A percentile compares a stretch with the other conserved stretches of the same genome.
Evolutionary conservation across 208 protist species (phyloP).

Genomic region (Leishmania martiniquensis): DNA sequence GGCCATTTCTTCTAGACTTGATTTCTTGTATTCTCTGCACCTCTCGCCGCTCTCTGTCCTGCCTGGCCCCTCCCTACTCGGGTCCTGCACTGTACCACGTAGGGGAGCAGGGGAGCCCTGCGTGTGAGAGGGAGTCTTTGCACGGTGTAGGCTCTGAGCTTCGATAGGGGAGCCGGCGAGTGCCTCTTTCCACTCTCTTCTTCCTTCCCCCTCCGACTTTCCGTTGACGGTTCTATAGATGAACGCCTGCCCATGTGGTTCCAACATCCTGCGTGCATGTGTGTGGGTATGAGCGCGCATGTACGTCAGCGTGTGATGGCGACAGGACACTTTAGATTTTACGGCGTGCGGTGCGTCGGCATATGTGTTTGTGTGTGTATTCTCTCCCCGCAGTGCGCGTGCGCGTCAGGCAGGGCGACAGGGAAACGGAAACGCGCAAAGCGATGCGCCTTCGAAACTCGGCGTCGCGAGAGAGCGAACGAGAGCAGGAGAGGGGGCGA

Average conservation of each 20-base stretch:
- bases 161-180: neutral
- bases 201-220: neutral
- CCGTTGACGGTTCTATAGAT: neutral
- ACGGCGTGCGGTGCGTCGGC: neutral
- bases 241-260: neutral
- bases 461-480: rapidly evolving
- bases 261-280: neutral
- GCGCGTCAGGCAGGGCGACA: neutral
- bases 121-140: neutral
- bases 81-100: neutral
- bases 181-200: neutral
- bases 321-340: neutral
- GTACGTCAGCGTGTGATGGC: neutral
- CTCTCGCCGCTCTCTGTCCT: neutral
- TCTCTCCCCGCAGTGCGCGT: neutral
- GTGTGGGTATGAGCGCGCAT: neutral
- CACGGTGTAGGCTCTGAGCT: neutral
- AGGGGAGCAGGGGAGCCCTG: neutral
- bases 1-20: neutral
- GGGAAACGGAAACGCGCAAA: neutral
- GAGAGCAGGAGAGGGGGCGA: neutral
- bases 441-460: too few relatives aligned
- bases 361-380: constrained; percentile 5
- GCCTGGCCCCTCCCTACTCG: neutral
- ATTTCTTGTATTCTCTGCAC: neutral